Evolutionary conservation across 2,329 filamentous ascomycete genomes (phyloP), one percentile per base, ranked within the genome.

Genomic region (Aureobasidium pullulans): DNA sequence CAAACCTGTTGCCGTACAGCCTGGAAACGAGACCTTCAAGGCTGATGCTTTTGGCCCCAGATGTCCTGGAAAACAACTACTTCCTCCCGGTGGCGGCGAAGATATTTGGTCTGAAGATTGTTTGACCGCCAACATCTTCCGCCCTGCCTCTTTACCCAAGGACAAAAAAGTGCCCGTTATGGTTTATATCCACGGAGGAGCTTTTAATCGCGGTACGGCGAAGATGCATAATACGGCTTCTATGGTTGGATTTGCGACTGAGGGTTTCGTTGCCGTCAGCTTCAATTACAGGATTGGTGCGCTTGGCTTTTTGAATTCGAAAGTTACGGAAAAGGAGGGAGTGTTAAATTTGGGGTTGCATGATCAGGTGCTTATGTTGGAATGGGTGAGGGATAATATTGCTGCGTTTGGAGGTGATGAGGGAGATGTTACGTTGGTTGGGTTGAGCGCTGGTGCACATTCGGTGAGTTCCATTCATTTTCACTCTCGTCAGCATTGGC

Each of bases 381-480:
- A 73, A 11, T 78, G 75, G 75, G 70, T 78, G 1, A 62, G 67
- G 54, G 62, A 68, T 28, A 68, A 70, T 54, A 77, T 77, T 54
- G 71, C 57, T 11, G 69, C 68, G 0, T 78, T 77, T 61, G 66
- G 76, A 9, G 73, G 71, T 29, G 66, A 70, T 54, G 62, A 63
- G 4, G 61, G 65, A 11, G 62, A 67, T 61, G 66, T 70, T 0
- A 68, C 88, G 0, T 85, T 93, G 62, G 90, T 86, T 85, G 89
- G 89, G 28, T 84, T 92, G 69, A 85, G 81, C 2, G 84, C 84
- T 34, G 84, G 84, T 7, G 82, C 82, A 8, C 85, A 88, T 70
- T 84, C 83, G 60, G 80, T 82, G 65, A 66, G 71, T 68, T 19
- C 28, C 31, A 9, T 40, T 3, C 15, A 15, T 40, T n/a, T 40